Conservation (phyloP, 257 asterid genomes). For the Solanum peruvianum region DNA sequence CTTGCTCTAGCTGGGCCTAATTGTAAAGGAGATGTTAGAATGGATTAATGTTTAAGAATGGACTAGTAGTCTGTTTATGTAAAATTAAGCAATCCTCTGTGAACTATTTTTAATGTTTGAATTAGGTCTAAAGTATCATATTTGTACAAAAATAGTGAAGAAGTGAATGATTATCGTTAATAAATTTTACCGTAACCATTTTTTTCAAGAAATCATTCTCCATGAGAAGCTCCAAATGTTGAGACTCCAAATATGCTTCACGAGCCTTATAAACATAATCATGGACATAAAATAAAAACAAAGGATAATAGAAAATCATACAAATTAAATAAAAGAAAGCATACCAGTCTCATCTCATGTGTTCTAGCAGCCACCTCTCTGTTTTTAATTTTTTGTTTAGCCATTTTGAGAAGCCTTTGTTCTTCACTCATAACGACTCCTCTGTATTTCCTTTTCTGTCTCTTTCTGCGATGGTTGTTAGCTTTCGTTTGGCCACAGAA, state of each 20-base stretch:
- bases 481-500: background rate
- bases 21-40: background rate
- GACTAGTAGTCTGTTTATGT: no score
- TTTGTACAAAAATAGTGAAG: background rate
- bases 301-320: background rate
- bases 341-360: conserved; percentile 2
- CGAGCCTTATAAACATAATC: background rate
- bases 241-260: background rate
- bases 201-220: background rate
- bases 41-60: background rate
- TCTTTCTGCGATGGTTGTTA: background rate
- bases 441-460: conserved; percentile 1
- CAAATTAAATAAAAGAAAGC: background rate
- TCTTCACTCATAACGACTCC: background rate
- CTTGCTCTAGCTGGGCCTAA: background rate
- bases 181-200: background rate
- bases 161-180: background rate
- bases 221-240: background rate
- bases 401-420: background rate
- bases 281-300: background rate
- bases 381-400: background rate
- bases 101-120: background rate
- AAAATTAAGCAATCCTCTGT: no score
- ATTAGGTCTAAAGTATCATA: background rate
- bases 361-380: conserved; percentile 2